Evolutionary conservation across 352 stramenopile species (phyloP).

Genomic region (Phytophthora aleatoria): DNA sequence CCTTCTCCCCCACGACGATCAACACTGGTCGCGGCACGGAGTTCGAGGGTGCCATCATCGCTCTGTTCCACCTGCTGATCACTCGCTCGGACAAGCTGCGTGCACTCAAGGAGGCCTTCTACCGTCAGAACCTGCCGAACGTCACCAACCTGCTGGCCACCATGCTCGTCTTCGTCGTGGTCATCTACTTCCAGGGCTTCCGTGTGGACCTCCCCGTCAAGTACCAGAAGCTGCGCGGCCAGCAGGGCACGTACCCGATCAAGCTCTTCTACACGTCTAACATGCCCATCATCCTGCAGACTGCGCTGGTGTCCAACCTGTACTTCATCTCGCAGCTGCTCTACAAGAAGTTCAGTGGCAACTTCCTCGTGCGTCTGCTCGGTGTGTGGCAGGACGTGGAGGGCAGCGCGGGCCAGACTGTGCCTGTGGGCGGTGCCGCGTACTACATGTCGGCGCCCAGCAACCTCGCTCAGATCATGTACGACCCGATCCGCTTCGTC

Average conservation of each 20-base stretch:
- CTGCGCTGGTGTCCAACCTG: constrained; percentile 98
- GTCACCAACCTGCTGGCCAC: constrained; percentile 99
- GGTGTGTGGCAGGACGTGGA: constrained; percentile 98
- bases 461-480: constrained; percentile 96
- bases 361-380: constrained; percentile 98
- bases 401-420: constrained; percentile 92
- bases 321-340: constrained; percentile 99
- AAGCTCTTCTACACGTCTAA: constrained; percentile 99
- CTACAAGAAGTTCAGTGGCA: constrained; percentile 98
- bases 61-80: constrained; percentile 99
- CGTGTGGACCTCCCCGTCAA: constrained; percentile 93
- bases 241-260: constrained; percentile 99
- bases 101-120: constrained; percentile 98
- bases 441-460: constrained; percentile 99
- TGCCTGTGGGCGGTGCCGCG: constrained; percentile 95
- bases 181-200: constrained; percentile 99
- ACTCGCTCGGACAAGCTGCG: constrained; percentile 98
- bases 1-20: constrained; percentile 99
- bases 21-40: constrained; percentile 99
- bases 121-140: constrained; percentile 99
- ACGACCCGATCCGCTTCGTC: constrained; percentile 98
- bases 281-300: constrained; percentile 99
- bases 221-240: constrained; percentile 98
- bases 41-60: constrained; percentile 99
- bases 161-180: constrained; percentile 98